These are phyloP conservation scores for Phytomonas serpens DNA, from an alignment of 208 protist species.

Conservation along the genomic window DNA sequence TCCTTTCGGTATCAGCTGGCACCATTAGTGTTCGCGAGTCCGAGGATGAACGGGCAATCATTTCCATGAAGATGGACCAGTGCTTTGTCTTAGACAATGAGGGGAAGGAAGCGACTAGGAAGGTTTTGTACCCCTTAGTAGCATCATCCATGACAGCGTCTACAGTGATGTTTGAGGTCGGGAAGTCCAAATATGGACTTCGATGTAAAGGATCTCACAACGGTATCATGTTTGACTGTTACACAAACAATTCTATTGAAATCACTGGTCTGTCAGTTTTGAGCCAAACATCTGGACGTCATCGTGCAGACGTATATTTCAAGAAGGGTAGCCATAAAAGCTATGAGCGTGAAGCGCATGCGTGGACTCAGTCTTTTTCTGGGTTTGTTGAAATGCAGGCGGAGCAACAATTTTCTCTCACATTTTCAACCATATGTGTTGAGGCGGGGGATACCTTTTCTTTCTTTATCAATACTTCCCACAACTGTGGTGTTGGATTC, in stretches of 20 bases:
- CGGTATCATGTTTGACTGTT: slow-evolving; percentile 88
- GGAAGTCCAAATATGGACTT: slow-evolving; percentile 60
- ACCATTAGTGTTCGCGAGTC: slow-evolving; percentile 47
- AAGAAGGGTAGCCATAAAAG: slow-evolving; percentile 61
- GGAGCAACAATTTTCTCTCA: slow-evolving; percentile 51
- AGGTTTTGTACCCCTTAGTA: slow-evolving; percentile 50
- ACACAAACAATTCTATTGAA: slow-evolving; percentile 55
- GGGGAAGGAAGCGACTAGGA: slow-evolving; percentile 25
- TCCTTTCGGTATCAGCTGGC: slow-evolving; percentile 24
- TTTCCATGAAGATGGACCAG: slow-evolving; percentile 35
- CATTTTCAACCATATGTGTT: slow-evolving; percentile 46
- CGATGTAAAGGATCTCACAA: slow-evolving; percentile 76
- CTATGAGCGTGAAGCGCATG: slow-evolving; percentile 41
- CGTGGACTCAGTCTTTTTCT: slow-evolving; percentile 70
- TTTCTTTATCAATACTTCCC: slow-evolving; percentile 84
- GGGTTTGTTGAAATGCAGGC: slow-evolving; percentile 69
- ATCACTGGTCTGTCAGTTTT: slow-evolving; percentile 63
- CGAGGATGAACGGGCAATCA: slow-evolving; percentile 42
- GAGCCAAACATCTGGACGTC: slow-evolving; percentile 57
- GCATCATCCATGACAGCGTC: slow-evolving; percentile 46
- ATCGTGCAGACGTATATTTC: slow-evolving; percentile 82
- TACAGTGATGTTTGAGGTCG: slow-evolving; percentile 75
- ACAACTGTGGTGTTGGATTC: slow-evolving; percentile 85
- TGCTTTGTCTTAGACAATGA: slow-evolving; percentile 79
- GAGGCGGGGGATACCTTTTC: slow-evolving; percentile 63